Conservation (phyloP, 208 protist genomes). For the Acanthamoeba castellanii region DNA sequence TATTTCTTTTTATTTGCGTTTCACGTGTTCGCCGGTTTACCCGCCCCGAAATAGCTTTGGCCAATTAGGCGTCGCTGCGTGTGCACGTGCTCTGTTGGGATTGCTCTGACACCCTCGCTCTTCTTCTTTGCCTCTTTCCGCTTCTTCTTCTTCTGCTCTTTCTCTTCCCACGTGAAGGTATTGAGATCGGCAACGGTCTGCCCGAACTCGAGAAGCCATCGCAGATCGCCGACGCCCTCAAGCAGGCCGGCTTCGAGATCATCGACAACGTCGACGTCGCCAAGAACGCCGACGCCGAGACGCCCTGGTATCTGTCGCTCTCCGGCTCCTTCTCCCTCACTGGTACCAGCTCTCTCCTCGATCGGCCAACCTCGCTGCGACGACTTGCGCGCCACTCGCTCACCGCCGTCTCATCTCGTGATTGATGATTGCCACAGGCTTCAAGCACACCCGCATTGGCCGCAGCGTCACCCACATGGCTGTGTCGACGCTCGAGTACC, state of each 20-base stretch:
- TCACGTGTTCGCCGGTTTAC: background rate
- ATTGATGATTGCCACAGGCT: background rate
- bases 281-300: constrained; percentile 85
- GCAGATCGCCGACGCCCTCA: constrained; percentile 91
- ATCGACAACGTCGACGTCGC: constrained; percentile 90
- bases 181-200: constrained; percentile 96
- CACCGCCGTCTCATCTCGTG: background rate
- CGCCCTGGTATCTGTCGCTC: constrained; percentile 94
- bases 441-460: constrained; percentile 91
- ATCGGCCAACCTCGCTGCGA: background rate
- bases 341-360: constrained; percentile 84
- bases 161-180: constrained; percentile 77
- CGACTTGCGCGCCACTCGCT: background rate
- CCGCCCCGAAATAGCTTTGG: background rate
- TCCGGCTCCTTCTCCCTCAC: constrained; percentile 89
- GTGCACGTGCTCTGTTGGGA: background rate
- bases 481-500: constrained; percentile 91
- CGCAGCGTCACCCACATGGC: constrained; percentile 91
- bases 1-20: background rate
- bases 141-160: background rate
- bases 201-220: constrained; percentile 92
- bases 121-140: too few relatives aligned
- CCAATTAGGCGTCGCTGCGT: background rate
- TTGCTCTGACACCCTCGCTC: background rate
- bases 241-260: constrained; percentile 94